phyloP scores from a whole-genome alignment of 345 rosid species.

The Sisymbrium altissimum region DNA sequence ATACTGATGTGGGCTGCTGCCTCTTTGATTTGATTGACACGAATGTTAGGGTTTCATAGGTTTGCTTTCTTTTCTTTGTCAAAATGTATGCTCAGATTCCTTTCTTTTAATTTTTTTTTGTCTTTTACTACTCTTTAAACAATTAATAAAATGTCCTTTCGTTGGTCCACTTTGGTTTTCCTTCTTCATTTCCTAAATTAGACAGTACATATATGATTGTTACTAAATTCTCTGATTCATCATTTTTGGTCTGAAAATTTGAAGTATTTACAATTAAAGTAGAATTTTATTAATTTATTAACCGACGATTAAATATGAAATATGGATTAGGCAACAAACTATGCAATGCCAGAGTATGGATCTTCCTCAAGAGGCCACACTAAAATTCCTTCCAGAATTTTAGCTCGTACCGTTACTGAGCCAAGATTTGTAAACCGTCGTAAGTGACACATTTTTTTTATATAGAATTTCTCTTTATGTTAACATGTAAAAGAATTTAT shows the following conservation, averaged over 20 bases:
- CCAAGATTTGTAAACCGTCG: constrained; percentile 76
- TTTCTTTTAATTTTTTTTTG: constrained; percentile 33
- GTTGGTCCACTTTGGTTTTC: constrained; percentile 17
- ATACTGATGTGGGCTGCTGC: constrained; percentile 18
- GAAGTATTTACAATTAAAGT: neutral
- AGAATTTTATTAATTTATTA: neutral
- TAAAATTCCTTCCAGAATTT: constrained; percentile 48
- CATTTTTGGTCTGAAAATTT: constrained; percentile 1
- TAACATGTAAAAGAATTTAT: neutral
- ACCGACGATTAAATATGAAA: neutral
- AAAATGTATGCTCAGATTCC: constrained; percentile 35
- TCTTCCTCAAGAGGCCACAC: constrained; percentile 62
- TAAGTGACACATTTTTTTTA: constrained; percentile 9
- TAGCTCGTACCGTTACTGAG: constrained; percentile 33
- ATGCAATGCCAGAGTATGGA: constrained; percentile 46
- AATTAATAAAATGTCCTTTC: neutral
- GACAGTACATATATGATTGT: constrained; percentile 23
- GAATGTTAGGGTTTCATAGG: constrained; percentile 43
- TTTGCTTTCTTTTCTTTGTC: constrained; percentile 32
- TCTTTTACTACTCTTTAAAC: constrained; percentile 33
- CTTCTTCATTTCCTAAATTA: constrained; percentile 13
- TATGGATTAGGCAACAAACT: constrained; percentile 41
- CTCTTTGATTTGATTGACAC: constrained; percentile 50
- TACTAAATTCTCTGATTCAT: neutral
- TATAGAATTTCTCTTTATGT: neutral